Evolutionary conservation across 2,329 filamentous ascomycete species (phyloP), one percentile per base, ranked within the genome.

Genomic region (Diaporthe vexans): DNA sequence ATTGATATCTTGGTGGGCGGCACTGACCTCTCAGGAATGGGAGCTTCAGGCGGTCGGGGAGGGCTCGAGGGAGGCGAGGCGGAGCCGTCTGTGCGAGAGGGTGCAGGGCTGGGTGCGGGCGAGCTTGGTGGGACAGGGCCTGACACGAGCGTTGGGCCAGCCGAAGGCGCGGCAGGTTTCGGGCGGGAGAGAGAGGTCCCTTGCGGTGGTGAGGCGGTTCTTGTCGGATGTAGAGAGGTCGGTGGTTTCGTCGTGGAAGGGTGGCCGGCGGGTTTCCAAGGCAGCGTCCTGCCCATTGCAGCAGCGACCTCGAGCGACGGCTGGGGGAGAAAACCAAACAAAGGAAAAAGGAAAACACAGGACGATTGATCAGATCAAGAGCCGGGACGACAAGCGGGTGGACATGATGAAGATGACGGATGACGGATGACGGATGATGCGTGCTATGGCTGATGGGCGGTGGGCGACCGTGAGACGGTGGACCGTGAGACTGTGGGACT

Each of bases 261-360:
- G 43, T 57, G 35, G 46, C 35, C 56, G 21, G 35, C 51, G 58
- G 46, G 71, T 17, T 75, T 74, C 74, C 74, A 75, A 9, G 74
- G 74, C 35, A 75, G 72, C 7, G 59, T 75, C 46, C 74, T 75
- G 33, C 52, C 72, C 74, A 75, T 75, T 33, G 43, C 24, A 8
- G 43, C 61, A 46, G 19, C 19, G 46, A 29, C 19, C 11, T n/a
- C 21, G 19, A 67, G 43, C 11, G 35, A 37, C 2, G 10, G 35
- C 29, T 29, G 29, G 29, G 29, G 29, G 29, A 4, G 29, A 29
- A 29, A 29, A 29, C 29, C 29, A 29, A 29, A 29, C 29, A 29
- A 29, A 4, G 29, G 29, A 29, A 29, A 51, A 35, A 65, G 29
- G 6, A 40, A 35, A 13, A 33, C 6, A n/a, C 40, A 51, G 26